Base-by-base conservation (phyloP, 352 stramenopile genomes). In the Phytophthora colocasiae region DNA sequence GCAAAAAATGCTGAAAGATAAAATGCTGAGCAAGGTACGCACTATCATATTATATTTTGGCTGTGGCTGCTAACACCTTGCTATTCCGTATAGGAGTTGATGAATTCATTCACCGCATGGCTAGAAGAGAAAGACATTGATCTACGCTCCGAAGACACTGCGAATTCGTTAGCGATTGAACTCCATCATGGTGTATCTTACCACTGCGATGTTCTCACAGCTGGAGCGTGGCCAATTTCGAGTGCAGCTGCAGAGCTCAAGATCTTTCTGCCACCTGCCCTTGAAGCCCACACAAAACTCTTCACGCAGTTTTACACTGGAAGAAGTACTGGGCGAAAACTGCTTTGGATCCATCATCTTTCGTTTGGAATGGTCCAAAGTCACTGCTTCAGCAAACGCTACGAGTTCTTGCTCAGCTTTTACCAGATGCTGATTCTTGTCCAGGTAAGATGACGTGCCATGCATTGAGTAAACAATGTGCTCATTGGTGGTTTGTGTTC, bases 1-100 rank as follows among this genome's bases (percentile, higher is more conserved):
- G 9, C 88, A 96, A 49, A 96, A 96, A 58, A 96, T 96, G 88
- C 66, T 93, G 31, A 91, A 93, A 48, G 88, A 96, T 64, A 96
- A 96, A 57, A 66, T 92, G 51, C 38, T 93, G 41, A 93, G 85
- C 85, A 90, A 91, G 71, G 88, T 96, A 55, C 22, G 15, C 6
- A 32, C 10, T 2, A 4, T 50, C 41, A 31, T 19, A 47, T 29
- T 58, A 17, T 34, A 17, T n/a, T 17, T 55, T 4, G 32, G 29
- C 8, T 63, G 2, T 14, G 49, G 32, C 7, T 49, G 6, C 39
- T 76, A 57, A 71, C 36, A 31, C 8, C 0, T 24, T 3, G 44
- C n/a, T 4, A 56, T 12, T n/a, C 7, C 31, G 39, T 43, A 34
- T 50, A 96, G 88, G 86, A 93, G 53, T 66, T 92, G 24, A 73